A percentile compares a stretch with the other conserved stretches of the same genome.
Evolutionary conservation across 1,284 basidiomycete genomes (phyloP).

Genomic region (Ceratobasidium sp.): DNA sequence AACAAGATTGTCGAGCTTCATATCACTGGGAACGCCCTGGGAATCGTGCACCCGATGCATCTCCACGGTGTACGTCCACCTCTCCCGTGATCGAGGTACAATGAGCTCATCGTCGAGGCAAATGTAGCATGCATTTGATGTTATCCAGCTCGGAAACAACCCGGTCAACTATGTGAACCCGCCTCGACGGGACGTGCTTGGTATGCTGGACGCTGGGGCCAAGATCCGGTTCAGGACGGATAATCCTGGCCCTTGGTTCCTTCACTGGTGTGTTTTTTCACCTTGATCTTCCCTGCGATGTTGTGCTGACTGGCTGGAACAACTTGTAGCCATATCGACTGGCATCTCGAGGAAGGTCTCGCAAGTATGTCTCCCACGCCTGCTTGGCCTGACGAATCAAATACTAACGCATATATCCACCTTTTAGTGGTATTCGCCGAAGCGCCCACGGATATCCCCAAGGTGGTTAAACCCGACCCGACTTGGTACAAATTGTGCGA

Average conservation of each 20-base stretch:
- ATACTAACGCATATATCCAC: conserved; percentile 28
- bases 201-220: conserved; percentile 53
- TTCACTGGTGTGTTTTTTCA: conserved; percentile 60
- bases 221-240: conserved; percentile 59
- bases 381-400: background rate
- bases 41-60: conserved; percentile 54
- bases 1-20: conserved; percentile 39
- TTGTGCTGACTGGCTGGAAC: conserved; percentile 7
- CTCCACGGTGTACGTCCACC: conserved; percentile 56
- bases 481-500: conserved; percentile 25
- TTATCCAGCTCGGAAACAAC: conserved; percentile 56
- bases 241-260: conserved; percentile 61
- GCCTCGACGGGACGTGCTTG: conserved; percentile 56
- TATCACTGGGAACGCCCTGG: conserved; percentile 5
- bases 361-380: conserved; percentile 54
- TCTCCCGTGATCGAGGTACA: background rate
- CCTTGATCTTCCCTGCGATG: background rate
- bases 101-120: conserved; percentile 21
- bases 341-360: conserved; percentile 59
- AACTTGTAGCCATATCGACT: conserved; percentile 62
- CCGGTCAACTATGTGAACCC: conserved; percentile 61
- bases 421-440: conserved; percentile 38
- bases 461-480: conserved; percentile 12
- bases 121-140: conserved; percentile 57
- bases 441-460: conserved; percentile 27